Percentiles rank a stretch among this genome's conserved stretches.
Conservation (phyloP, 441 rosid species). For the Syzygium malaccense region DNA sequence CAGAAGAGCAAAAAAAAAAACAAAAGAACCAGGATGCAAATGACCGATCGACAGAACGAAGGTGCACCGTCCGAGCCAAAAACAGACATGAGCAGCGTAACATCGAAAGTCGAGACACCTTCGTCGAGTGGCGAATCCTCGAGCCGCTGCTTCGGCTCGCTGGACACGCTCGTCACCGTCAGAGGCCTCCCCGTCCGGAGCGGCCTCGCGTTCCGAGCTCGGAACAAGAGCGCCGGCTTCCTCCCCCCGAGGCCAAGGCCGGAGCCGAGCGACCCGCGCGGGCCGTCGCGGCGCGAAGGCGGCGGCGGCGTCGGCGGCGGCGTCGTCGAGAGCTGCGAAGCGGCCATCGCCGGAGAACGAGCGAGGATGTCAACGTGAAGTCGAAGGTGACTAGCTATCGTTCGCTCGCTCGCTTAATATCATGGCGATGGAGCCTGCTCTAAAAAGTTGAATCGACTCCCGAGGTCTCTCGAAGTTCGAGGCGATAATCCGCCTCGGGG, state of each 20-base stretch:
- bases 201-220: conserved; percentile 4
- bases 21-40: background rate
- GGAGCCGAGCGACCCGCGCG: conserved; percentile 19
- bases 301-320: background rate
- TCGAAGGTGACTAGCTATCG: background rate
- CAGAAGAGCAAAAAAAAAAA: background rate
- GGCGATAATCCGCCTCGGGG: background rate
- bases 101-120: conserved; percentile 17
- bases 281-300: background rate
- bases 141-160: conserved; percentile 22
- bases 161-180: conserved; percentile 21
- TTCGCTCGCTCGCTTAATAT: background rate
- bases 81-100: background rate
- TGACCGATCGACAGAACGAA: background rate
- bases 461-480: background rate
- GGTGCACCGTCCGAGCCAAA: background rate
- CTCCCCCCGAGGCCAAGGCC: conserved; percentile 1
- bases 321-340: background rate
- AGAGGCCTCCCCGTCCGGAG: conserved; percentile 14
- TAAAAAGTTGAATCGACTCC: background rate
- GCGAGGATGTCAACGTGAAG: background rate
- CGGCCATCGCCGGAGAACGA: background rate
- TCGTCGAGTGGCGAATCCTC: conserved; percentile 15
- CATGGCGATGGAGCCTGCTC: background rate
- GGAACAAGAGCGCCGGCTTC: conserved; percentile 14